These are phyloP conservation scores for Entrophospora sp. DNA, from an alignment of 192 early-diverging fungal species.

Conservation along the genomic window DNA sequence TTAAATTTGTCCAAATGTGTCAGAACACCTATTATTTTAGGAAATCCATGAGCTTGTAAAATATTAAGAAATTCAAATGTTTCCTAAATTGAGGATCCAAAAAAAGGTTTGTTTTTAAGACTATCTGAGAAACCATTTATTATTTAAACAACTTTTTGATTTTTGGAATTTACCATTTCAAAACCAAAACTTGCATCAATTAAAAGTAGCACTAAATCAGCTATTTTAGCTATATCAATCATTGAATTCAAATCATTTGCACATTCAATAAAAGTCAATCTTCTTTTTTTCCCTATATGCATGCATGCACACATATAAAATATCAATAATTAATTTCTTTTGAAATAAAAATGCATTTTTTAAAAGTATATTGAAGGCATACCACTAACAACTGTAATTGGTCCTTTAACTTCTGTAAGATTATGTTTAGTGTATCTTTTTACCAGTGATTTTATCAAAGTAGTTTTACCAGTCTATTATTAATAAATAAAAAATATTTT, in stretches of 20 bases:
- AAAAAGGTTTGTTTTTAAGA: background rate
- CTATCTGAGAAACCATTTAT: background rate
- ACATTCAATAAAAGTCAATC: constrained; percentile 96
- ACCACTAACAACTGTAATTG: constrained; percentile 94
- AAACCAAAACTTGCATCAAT: constrained; percentile 98
- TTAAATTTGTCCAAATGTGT: constrained; percentile 95
- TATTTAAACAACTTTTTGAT: no score
- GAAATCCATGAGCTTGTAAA: constrained; percentile 94
- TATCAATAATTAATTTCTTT: background rate
- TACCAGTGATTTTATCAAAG: constrained; percentile 92
- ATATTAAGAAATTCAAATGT: constrained; percentile 99
- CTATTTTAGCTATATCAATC: constrained; percentile 96
- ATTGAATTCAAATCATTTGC: constrained; percentile 95
- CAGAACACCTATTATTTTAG: constrained; percentile 95
- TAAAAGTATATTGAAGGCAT: background rate
- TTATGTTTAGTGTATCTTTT: constrained; percentile 94
- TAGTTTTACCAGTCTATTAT: constrained; percentile 86
- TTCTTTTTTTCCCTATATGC: constrained; percentile 71
- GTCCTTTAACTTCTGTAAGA: constrained; percentile 84
- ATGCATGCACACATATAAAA: no score
- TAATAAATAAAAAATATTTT: background rate
- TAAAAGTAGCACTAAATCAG: constrained; percentile 88
- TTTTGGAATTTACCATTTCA: constrained; percentile 84
- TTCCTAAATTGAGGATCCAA: constrained; percentile 42
- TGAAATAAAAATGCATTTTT: constrained; percentile 6